A percentile compares a stretch with the other conserved stretches of the same genome.
These are phyloP conservation scores for Ustilago vetiveriae DNA, from an alignment of 1,284 basidiomycete genomes.

Conservation along the genomic window DNA sequence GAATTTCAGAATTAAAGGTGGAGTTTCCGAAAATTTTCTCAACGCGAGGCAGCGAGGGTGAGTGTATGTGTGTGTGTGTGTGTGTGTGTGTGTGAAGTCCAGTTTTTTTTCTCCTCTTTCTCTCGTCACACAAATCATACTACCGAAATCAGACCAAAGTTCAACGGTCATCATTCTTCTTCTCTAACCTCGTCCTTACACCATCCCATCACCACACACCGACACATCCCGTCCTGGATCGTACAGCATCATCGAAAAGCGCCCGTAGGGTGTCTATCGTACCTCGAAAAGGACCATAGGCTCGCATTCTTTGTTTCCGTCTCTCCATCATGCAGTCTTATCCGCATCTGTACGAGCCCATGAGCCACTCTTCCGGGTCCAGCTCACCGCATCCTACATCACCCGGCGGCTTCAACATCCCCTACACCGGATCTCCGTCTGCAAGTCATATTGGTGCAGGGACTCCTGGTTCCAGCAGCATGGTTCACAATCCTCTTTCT, in stretches of 20 bases:
- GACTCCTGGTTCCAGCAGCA: slow-evolving; percentile 16
- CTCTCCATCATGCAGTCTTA: slow-evolving; percentile 41
- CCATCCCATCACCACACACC: neutral
- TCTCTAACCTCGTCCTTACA: neutral
- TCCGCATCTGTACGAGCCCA: slow-evolving; percentile 45
- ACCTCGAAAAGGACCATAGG: neutral
- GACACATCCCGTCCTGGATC: neutral
- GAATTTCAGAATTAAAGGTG: too few species aligned
- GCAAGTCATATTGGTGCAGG: slow-evolving; percentile 18
- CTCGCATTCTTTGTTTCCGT: too few species aligned
- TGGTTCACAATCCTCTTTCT: slow-evolving; percentile 25
- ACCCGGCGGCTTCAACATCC: slow-evolving; percentile 43
- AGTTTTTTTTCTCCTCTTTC: too few species aligned
- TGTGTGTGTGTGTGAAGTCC: too few species aligned
- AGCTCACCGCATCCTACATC: slow-evolving; percentile 37
- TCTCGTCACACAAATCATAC: slow-evolving; percentile 1
- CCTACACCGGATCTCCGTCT: slow-evolving; percentile 39
- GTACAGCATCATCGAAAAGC: neutral
- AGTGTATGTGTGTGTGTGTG: neutral
- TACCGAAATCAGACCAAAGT: too few species aligned
- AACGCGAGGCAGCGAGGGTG: neutral
- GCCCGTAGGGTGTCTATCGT: slow-evolving; percentile 6
- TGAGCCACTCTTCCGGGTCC: slow-evolving; percentile 20
- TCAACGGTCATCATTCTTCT: neutral
- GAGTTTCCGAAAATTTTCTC: neutral